Evolutionary conservation across 306 rosid species (phyloP), one percentile per base, ranked within the genome.

Genomic region (Glycine tomentella): DNA sequence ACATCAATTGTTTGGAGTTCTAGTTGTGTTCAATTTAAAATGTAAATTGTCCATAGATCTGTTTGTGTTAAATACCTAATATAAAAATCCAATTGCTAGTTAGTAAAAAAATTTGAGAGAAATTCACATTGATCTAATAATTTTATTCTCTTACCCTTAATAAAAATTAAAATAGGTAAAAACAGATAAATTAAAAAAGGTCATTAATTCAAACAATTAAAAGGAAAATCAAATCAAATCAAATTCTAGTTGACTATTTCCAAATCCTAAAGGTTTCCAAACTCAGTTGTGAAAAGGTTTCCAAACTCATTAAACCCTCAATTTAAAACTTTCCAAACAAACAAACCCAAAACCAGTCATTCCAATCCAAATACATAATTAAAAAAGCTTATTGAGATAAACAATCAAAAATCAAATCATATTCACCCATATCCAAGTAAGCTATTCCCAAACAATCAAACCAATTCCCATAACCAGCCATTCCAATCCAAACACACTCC

Each of bases 151-250:
- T 34, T 36, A 6, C 8, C 16, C 40, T 5, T 20, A 10, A 68
- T 8, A 9, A 16, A 69, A 66, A 20, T 38, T 36, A 36, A 36
- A 56, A 56, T 14, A 14, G 59, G 12, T 45, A 68, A 12, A 40
- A 36, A n/a, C n/a, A 13, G 4, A 2, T 13, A 44, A 38, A 52
- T 44, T 2, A 56, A 42, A 8, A 68, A 52, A 63, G 12, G 2
- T 8, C 1, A 8, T 55, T 33, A 68, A 67, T 17, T 68, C 75
- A 79, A 81, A 25, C 44, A 40, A 64, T 25, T 16, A 25, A 71
- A 72, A 40, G 36, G 1, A 38, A 62, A 38, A 38, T 38, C 42
- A 44, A 80, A 58, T 80, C 42, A 31, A 75, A 69, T 72, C 79
- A 63, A 63, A 77, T 53, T 38, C 5, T 0, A 15, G 8, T 69